Conservation (phyloP, 805 yeast species). For the Groenewaldozyma salmanticensis region DNA sequence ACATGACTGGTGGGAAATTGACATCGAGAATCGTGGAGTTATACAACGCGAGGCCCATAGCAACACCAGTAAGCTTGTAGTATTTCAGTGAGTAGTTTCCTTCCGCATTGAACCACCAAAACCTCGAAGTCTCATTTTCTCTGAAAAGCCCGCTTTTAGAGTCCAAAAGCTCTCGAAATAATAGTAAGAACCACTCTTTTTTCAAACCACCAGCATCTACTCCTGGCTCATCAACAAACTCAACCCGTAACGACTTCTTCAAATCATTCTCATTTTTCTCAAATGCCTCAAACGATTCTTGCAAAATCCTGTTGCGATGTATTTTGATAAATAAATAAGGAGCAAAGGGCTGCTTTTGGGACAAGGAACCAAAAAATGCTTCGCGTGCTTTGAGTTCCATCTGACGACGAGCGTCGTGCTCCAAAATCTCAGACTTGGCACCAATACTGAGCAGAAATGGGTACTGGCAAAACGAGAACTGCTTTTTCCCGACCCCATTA, state of each 20-base stretch:
- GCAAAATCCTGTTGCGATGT: slow-evolving; percentile 54
- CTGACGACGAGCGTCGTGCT: slow-evolving; percentile 66
- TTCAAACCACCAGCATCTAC: slow-evolving; percentile 91
- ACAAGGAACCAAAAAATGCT: slow-evolving; percentile 70
- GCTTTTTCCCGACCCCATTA: slow-evolving; percentile 8
- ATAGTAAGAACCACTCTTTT: slow-evolving; percentile 84
- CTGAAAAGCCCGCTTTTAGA: slow-evolving; percentile 59
- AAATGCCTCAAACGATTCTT: slow-evolving; percentile 55
- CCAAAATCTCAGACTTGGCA: slow-evolving; percentile 68
- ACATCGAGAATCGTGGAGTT: slow-evolving; percentile 82
- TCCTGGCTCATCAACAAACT: slow-evolving; percentile 83
- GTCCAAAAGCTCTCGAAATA: slow-evolving; percentile 61
- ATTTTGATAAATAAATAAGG: slow-evolving; percentile 62
- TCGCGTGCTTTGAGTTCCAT: slow-evolving; percentile 87
- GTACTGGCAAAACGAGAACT: slow-evolving; percentile 64
- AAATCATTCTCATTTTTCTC: slow-evolving; percentile 50
- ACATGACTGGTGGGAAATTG: slow-evolving; percentile 64
- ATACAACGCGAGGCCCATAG: slow-evolving; percentile 82
- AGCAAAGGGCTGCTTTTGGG: slow-evolving; percentile 49
- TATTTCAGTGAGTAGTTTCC: slow-evolving; percentile 16
- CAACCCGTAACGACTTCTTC: slow-evolving; percentile 66
- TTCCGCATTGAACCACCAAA: slow-evolving; percentile 55
- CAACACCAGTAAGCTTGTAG: slow-evolving; percentile 73
- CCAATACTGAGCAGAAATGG: slow-evolving; percentile 80
- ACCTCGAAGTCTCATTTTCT: slow-evolving; percentile 57